Conservation (phyloP, 306 rosid genomes). For the Chamaecrista fasciculata region DNA sequence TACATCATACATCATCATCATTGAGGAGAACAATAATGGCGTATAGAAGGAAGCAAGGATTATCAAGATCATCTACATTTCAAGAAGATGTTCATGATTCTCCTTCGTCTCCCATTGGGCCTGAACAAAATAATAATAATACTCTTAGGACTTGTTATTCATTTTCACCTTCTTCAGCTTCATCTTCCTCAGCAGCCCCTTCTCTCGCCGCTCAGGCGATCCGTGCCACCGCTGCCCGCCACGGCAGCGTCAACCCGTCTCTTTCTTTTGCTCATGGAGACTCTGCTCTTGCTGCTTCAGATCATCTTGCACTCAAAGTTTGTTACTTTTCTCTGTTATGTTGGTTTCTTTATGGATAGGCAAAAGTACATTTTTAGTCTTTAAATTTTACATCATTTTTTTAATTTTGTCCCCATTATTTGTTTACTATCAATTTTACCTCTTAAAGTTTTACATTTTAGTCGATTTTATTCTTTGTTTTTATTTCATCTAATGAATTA, state of each 20-base stretch:
- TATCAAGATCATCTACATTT: slow-evolving; percentile 68
- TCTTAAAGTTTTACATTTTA: too few relatives aligned
- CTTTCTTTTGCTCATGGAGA: slow-evolving; percentile 31
- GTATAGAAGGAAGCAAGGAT: slow-evolving; percentile 76
- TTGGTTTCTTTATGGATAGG: background rate
- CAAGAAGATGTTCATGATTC: slow-evolving; percentile 55
- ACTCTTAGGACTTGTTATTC: slow-evolving; percentile 14
- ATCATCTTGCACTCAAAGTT: slow-evolving; percentile 60
- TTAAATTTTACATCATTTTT: background rate
- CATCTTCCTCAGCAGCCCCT: slow-evolving; percentile 24
- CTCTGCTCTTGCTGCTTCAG: slow-evolving; percentile 24
- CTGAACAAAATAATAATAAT: background rate
- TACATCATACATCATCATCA: too few relatives aligned
- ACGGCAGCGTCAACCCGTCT: slow-evolving; percentile 54
- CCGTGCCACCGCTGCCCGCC: slow-evolving; percentile 60
- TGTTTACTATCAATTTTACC: too few relatives aligned
- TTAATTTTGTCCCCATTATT: too few relatives aligned
- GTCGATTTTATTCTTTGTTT: too few relatives aligned
- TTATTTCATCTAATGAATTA: too few relatives aligned
- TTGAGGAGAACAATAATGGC: too few relatives aligned
- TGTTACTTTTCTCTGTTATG: too few relatives aligned
- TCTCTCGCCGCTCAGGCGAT: slow-evolving; percentile 86
- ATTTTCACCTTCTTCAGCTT: slow-evolving; percentile 33
- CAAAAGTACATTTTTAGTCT: background rate
- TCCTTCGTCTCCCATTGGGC: background rate